Percentiles rank a stretch among this genome's conserved stretches.
Evolutionary conservation across 176 grass and related monocot species (phyloP).

Genomic region (Cymbopogon citratus): DNA sequence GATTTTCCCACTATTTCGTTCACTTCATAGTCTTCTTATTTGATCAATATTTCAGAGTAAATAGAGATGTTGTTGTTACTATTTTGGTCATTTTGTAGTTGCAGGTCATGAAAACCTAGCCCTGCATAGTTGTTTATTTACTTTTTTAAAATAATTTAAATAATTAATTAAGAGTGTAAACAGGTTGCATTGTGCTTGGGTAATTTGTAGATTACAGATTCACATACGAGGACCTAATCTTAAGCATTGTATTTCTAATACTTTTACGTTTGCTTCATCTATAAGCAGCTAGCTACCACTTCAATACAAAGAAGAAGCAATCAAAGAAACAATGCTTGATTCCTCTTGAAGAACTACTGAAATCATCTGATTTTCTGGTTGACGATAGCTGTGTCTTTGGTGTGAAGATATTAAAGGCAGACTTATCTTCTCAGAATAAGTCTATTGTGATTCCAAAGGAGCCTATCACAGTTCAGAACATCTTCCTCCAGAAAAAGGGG

Average conservation of each 20-base stretch:
- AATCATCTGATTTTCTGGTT: conserved; percentile 21
- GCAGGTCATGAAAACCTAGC: too few species aligned
- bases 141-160: too few species aligned
- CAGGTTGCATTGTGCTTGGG: too few species aligned
- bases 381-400: not conserved
- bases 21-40: not conserved
- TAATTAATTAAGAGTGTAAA: too few species aligned
- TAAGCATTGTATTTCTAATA: too few species aligned
- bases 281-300: too few species aligned
- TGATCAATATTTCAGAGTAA: not conserved
- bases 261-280: too few species aligned
- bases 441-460: not conserved
- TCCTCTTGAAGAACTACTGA: conserved; percentile 5
- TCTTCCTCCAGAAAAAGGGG: conserved; percentile 15
- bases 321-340: conserved; percentile 4
- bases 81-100: not conserved
- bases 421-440: not conserved
- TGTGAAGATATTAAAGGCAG: conserved; percentile 22
- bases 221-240: too few species aligned
- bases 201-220: too few species aligned
- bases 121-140: too few species aligned
- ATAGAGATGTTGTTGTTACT: not conserved
- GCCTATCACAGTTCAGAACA: not conserved
- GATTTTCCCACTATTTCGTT: not conserved
- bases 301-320: not conserved